Evolutionary conservation across 2,329 filamentous ascomycete genomes (phyloP).

Genomic region (Xylariales sp.): DNA sequence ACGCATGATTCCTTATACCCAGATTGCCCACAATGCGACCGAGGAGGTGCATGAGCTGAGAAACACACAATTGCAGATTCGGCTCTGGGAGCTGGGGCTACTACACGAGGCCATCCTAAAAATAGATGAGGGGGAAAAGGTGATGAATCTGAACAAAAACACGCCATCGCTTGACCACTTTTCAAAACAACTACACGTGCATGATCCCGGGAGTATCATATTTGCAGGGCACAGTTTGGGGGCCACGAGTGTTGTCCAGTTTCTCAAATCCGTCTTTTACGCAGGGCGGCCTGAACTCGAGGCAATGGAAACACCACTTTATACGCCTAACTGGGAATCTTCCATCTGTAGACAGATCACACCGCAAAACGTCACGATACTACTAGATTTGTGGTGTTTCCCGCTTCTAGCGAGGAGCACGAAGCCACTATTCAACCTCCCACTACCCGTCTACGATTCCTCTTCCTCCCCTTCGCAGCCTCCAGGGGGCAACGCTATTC

Average conservation of each 20-base stretch:
- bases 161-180: slow-evolving; percentile 70
- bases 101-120: slow-evolving; percentile 75
- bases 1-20: slow-evolving; percentile 59
- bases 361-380: slow-evolving; percentile 70
- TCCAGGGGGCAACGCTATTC: slow-evolving; percentile 67
- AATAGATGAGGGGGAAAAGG: slow-evolving; percentile 67
- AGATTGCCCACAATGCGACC: slow-evolving; percentile 71
- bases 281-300: slow-evolving; percentile 59
- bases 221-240: slow-evolving; percentile 88
- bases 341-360: slow-evolving; percentile 74
- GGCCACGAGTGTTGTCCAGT: slow-evolving; percentile 77
- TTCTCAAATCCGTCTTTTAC: slow-evolving; percentile 84
- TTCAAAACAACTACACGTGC: slow-evolving; percentile 71
- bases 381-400: slow-evolving; percentile 86
- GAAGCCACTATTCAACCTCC: slow-evolving; percentile 74
- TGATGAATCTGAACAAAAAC: slow-evolving; percentile 65
- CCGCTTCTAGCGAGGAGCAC: slow-evolving; percentile 74
- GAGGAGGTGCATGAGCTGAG: slow-evolving; percentile 74
- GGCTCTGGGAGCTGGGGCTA: slow-evolving; percentile 82
- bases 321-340: slow-evolving; percentile 66
- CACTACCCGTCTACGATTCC: slow-evolving; percentile 74
- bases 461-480: slow-evolving; percentile 26
- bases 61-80: slow-evolving; percentile 77
- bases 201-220: slow-evolving; percentile 76
- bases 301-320: slow-evolving; percentile 68